Evolutionary conservation across 78 protist genomes (phyloP).

Genomic region (Isochrysis galbana): DNA sequence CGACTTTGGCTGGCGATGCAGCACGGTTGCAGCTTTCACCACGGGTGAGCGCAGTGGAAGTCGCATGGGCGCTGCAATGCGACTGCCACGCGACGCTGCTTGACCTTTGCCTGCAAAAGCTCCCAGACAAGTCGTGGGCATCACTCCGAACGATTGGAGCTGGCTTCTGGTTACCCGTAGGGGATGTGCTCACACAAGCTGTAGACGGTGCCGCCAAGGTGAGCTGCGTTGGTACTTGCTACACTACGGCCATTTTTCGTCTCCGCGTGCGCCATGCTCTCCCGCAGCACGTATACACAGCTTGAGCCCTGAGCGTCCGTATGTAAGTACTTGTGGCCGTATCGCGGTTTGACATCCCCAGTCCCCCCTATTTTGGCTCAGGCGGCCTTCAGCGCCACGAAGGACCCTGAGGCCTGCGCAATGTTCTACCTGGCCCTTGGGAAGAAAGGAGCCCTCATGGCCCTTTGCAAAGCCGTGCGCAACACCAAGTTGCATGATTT

Average conservation of each 20-base stretch:
- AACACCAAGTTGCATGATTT: conserved; percentile 29
- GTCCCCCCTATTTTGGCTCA: too few species aligned
- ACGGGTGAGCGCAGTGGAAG: background rate
- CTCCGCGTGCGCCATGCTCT: too few species aligned
- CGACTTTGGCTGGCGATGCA: background rate
- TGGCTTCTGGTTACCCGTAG: background rate
- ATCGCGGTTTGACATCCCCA: too few species aligned
- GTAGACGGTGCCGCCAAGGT: background rate
- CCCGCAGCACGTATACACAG: too few species aligned
- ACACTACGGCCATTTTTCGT: too few species aligned
- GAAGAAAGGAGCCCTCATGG: background rate
- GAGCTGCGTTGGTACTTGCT: too few species aligned
- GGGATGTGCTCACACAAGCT: background rate
- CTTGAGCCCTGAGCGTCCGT: too few species aligned
- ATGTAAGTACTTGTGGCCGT: too few species aligned
- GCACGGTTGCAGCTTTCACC: background rate
- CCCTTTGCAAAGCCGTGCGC: background rate
- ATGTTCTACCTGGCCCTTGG: background rate
- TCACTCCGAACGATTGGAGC: background rate
- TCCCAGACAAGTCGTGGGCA: background rate
- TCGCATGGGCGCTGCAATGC: background rate
- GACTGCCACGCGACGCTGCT: background rate
- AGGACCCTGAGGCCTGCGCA: conserved; percentile 29
- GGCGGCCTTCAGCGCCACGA: background rate
- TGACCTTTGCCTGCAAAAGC: background rate